Base-by-base conservation (phyloP, 768 basidiomycete species). In the Trametes maxima region DNA sequence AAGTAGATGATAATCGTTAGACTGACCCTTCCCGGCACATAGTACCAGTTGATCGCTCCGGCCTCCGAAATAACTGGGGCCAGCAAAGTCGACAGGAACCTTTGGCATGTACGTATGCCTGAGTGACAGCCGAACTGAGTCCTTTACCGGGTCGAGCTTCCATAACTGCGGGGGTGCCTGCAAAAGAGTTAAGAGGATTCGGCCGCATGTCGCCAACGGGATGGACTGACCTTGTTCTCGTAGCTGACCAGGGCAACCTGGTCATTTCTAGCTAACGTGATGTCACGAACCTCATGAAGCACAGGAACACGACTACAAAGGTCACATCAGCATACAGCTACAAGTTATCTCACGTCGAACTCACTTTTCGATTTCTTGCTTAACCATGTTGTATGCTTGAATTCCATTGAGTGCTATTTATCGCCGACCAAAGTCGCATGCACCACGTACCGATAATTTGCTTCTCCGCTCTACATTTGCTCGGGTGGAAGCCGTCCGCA, bases 21-120 rank as follows among this genome's bases (percentile, higher is more conserved):
- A 67, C 73, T 40, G 50, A 85, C 90, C 80, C 83, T 93, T 92
- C 6, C 87, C 85, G 42, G 88, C 87, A 67, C 90, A 89, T 5
- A 93, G 77, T 12, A 94, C 85, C 45, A 92, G 77, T 67, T 93
- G 89, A 67, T 91, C 87, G 63, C 88, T 85, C 68, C 83, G 84
- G 17, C 91, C 92, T 39, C 90, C 91, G 56, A 93, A 92, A 74
- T 92, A 90, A 68, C 89, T 90, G 8, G 87, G 85, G 0, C 92
- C 92, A 1, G 90, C 87, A 67, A 92, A 90, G 67, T 92, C 88
- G 19, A 90, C 84, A 13, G 78, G 64, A 13, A 76, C 75, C 69
- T 87, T 89, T 10, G 89, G 86, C 78, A 86, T 82, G 69, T 90
- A 92, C 0, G 86, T 91, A 66, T 90, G 90, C 51, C 87, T 85